These are phyloP conservation scores for Boechera divaricarpa DNA, from an alignment of 345 rosid genomes.

Conservation along the genomic window DNA sequence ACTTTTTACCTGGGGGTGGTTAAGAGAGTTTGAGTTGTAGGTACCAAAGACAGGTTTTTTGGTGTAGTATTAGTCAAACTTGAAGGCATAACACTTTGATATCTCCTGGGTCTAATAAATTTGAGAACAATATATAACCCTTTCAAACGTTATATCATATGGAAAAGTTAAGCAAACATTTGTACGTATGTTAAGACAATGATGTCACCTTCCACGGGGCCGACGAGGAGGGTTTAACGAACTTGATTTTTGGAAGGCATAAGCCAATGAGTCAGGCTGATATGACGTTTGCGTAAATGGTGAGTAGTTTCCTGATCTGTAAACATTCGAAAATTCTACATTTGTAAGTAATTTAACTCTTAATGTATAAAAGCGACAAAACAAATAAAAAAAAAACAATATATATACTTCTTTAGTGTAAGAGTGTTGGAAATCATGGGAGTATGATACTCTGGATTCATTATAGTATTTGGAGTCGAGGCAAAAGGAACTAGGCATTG, in stretches of 20 bases:
- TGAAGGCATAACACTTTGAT: conserved; percentile 3
- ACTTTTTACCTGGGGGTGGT: conserved; percentile 17
- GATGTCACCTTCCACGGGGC: conserved; percentile 36
- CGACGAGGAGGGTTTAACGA: conserved; percentile 14
- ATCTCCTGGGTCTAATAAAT: conserved; percentile 24
- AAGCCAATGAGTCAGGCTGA: conserved; percentile 17
- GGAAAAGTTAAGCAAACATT: not conserved
- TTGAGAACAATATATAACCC: conserved; percentile 12
- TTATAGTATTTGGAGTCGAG: conserved; percentile 14
- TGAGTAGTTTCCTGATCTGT: conserved; percentile 21
- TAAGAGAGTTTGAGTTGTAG: conserved; percentile 17
- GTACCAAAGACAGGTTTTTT: not conserved
- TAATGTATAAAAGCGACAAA: not conserved
- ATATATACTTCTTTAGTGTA: conserved; percentile 5
- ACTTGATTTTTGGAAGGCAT: conserved; percentile 24
- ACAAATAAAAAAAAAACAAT: too few relatives aligned
- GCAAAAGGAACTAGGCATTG: conserved; percentile 3
- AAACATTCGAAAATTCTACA: not conserved
- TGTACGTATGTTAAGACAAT: not conserved
- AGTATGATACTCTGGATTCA: conserved; percentile 7
- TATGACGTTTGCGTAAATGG: not conserved
- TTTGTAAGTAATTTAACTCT: not conserved
- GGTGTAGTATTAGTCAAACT: not conserved
- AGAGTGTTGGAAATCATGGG: conserved; percentile 17
- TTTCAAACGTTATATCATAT: not conserved